Conservation (phyloP, 2,329 filamentous ascomycete genomes). For the Fonsecaea pugnacius region DNA sequence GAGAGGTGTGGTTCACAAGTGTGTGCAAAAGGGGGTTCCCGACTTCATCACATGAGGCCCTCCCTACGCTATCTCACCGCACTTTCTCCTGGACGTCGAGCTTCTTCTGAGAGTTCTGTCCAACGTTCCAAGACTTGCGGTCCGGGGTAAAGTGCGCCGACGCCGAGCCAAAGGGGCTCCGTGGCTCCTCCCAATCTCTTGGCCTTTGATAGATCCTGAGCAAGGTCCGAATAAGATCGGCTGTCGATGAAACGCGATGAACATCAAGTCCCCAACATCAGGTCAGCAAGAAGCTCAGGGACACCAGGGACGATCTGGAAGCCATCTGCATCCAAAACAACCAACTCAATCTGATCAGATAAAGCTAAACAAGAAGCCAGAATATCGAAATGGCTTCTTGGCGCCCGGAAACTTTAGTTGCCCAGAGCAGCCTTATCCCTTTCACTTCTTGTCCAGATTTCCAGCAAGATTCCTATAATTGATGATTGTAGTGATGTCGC, state of each 20-base stretch:
- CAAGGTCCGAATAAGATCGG: not conserved
- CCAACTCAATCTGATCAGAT: not conserved
- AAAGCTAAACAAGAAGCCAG: not conserved
- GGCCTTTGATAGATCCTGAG: not conserved
- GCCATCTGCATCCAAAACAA: not conserved
- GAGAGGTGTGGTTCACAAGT: not conserved
- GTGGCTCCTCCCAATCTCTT: not conserved
- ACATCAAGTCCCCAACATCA: not conserved
- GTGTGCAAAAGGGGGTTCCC: not conserved
- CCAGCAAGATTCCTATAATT: not conserved
- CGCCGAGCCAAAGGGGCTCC: not conserved
- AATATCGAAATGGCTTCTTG: not conserved
- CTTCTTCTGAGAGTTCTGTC: not conserved
- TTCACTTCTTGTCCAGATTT: not conserved
- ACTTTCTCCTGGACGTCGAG: slow-evolving; percentile 23
- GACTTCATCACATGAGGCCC: slow-evolving; percentile 26
- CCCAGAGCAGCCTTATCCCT: not conserved
- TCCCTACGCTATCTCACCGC: slow-evolving; percentile 25
- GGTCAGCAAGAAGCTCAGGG: not conserved
- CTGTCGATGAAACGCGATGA: not conserved
- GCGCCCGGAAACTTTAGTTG: not conserved
- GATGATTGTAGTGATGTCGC: not conserved
- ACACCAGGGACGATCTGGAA: not conserved
- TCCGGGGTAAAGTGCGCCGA: not conserved
- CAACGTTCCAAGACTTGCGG: not conserved